Evolutionary conservation across 164 flowering plant genomes (phyloP).

Genomic region (Dillenia turbinata): DNA sequence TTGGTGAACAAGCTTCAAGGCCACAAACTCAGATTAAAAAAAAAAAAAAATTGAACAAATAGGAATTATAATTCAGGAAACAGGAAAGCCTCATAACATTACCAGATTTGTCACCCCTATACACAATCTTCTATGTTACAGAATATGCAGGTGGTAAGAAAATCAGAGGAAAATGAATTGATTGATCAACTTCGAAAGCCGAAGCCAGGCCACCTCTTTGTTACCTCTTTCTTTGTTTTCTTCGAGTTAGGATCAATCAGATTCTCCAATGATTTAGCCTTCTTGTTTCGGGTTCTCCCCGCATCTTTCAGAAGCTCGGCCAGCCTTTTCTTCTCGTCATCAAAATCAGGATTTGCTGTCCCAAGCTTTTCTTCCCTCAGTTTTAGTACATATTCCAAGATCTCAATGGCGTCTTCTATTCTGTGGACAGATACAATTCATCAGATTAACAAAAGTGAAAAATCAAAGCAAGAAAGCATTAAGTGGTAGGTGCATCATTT

Average conservation of each 20-base stretch:
- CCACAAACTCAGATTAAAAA: constrained; percentile 23
- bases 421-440: constrained; percentile 28
- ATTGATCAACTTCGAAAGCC: constrained; percentile 63
- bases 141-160: constrained; percentile 15
- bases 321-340: constrained; percentile 87
- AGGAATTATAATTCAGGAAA: constrained; percentile 19
- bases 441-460: no score
- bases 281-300: constrained; percentile 73
- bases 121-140: constrained; percentile 50
- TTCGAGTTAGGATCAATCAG: constrained; percentile 78
- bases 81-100: constrained; percentile 29
- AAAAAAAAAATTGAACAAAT: constrained; percentile 26
- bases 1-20: constrained; percentile 20
- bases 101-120: constrained; percentile 20
- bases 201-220: constrained; percentile 80
- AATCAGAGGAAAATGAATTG: constrained; percentile 3
- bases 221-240: constrained; percentile 78
- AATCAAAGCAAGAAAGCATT: no score
- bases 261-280: constrained; percentile 89
- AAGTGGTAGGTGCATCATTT: no score
- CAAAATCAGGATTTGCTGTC: constrained; percentile 93
- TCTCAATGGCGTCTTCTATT: constrained; percentile 93
- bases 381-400: constrained; percentile 83
- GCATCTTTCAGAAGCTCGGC: constrained; percentile 94
- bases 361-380: constrained; percentile 94